Conservation (phyloP, 805 yeast species). For the Helenozyma rhizophorensis region DNA sequence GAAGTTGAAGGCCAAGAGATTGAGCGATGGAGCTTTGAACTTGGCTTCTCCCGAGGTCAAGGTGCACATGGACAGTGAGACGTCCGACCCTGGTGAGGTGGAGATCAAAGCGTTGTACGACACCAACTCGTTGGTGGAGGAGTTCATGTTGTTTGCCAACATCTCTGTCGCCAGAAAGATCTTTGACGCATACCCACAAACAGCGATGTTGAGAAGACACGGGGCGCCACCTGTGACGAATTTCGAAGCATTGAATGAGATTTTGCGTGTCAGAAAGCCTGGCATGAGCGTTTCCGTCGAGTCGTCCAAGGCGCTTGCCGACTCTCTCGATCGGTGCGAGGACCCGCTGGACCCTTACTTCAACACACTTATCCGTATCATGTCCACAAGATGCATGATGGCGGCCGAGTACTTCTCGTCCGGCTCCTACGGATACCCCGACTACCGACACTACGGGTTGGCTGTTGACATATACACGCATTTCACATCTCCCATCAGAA, state of each 20-base stretch:
- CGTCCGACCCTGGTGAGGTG: slow-evolving; percentile 94
- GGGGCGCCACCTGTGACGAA: slow-evolving; percentile 96
- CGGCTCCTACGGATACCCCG: slow-evolving; percentile 85
- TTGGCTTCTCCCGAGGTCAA: slow-evolving; percentile 97
- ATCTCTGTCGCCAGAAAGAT: slow-evolving; percentile 93
- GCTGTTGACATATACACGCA: slow-evolving; percentile 98
- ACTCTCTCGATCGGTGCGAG: slow-evolving; percentile 82
- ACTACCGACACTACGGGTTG: slow-evolving; percentile 92
- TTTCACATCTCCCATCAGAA: slow-evolving; percentile 96
- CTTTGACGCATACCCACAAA: slow-evolving; percentile 90
- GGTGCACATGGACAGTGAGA: slow-evolving; percentile 94
- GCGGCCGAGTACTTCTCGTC: slow-evolving; percentile 97
- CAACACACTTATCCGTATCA: slow-evolving; percentile 87
- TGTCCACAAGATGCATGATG: slow-evolving; percentile 99
- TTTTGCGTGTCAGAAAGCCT: slow-evolving; percentile 71
- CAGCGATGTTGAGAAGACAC: slow-evolving; percentile 97
- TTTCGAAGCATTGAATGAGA: slow-evolving; percentile 84
- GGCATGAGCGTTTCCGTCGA: slow-evolving; percentile 73
- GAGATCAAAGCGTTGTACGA: slow-evolving; percentile 84
- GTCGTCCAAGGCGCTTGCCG: slow-evolving; percentile 87
- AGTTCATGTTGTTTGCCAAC: slow-evolving; percentile 96
- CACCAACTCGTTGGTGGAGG: slow-evolving; percentile 95
- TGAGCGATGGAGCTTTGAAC: slow-evolving; percentile 94
- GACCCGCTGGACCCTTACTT: slow-evolving; percentile 85
- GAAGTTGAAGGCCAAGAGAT: slow-evolving; percentile 75